These are phyloP conservation scores for Fusarium graminum DNA, from an alignment of 2,329 filamentous ascomycete species.

Conservation along the genomic window DNA sequence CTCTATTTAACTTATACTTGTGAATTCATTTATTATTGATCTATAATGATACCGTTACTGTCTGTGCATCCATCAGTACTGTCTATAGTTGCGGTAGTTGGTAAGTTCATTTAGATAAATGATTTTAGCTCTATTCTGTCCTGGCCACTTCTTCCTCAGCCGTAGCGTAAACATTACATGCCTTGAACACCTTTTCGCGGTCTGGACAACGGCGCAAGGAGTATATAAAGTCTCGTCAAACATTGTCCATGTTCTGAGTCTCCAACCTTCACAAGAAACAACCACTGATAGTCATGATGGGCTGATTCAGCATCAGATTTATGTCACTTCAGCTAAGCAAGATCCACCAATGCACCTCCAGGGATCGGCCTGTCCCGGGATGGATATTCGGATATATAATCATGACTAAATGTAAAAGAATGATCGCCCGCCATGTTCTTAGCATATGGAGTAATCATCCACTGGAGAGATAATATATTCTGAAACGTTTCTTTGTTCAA, in stretches of 20 bases:
- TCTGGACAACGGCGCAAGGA: no score
- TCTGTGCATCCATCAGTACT: background rate
- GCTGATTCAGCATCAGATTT: constrained; percentile 42
- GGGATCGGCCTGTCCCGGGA: constrained; percentile 16
- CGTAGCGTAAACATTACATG: no score
- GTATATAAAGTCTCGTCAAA: background rate
- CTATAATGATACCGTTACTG: background rate
- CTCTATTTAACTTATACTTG: no score
- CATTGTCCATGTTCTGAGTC: constrained; percentile 9
- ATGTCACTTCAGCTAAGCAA: constrained; percentile 24
- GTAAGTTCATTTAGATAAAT: background rate
- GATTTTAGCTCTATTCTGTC: background rate
- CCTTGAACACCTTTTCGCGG: no score
- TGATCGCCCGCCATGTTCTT: background rate
- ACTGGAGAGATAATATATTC: constrained; percentile 2
- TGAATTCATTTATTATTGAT: no score
- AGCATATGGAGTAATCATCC: background rate
- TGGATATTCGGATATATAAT: constrained; percentile 49
- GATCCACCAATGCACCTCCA: constrained; percentile 33
- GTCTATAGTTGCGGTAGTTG: background rate
- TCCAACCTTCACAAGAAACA: background rate
- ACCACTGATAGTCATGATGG: constrained; percentile 2
- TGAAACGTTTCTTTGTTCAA: constrained; percentile 3
- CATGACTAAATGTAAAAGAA: constrained; percentile 18
- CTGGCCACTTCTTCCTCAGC: background rate